Base-by-base conservation (phyloP, 768 basidiomycete genomes). In the Polyporus arcularius region DNA sequence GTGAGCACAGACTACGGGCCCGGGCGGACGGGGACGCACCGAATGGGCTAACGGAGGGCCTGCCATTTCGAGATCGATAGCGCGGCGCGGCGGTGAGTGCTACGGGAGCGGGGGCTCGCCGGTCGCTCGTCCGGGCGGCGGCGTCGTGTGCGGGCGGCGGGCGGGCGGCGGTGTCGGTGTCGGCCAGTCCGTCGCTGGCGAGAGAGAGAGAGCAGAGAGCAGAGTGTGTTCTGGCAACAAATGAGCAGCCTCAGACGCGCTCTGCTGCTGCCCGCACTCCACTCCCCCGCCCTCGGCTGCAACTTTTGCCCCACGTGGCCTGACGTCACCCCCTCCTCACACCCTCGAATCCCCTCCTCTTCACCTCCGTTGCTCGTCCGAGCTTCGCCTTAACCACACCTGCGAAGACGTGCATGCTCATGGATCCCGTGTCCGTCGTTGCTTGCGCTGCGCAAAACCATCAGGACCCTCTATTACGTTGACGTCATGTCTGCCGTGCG, bases 401-500 rank as follows among this genome's bases (percentile, higher is more conserved):
- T 35, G 32, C 32, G n/a, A n/a, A n/a, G n/a, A n/a, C n/a, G n/a
- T n/a, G n/a, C n/a, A n/a, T n/a, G n/a, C n/a, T n/a, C n/a, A n/a
- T n/a, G n/a, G n/a, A n/a, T n/a, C n/a, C n/a, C n/a, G n/a, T n/a
- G n/a, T n/a, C n/a, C n/a, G n/a, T n/a, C n/a, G 39, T 21, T 11
- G 26, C 39, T 16, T 15, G n/a, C 1, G n/a, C 56, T 38, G 16
- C 35, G 8, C 5, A 47, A 18, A 18, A 21, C n/a, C 38, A 59
- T 63, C 62, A 63, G 51, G 40, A 55, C 62, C 62, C 62, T 53
- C 42, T 35, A n/a, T 31, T 8, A 32, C 47, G 31, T 48, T 63
- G 62, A 63, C 62, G 62, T 63, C 62, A 63, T 63, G 30, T 40
- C 53, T 14, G 18, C n/a, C n/a, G n/a, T n/a, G n/a, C n/a, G n/a